Percentiles rank a stretch among this genome's conserved stretches.
Evolutionary conservation across 164 flowering plant species (phyloP).

Genomic region (Nelumbo lutea): DNA sequence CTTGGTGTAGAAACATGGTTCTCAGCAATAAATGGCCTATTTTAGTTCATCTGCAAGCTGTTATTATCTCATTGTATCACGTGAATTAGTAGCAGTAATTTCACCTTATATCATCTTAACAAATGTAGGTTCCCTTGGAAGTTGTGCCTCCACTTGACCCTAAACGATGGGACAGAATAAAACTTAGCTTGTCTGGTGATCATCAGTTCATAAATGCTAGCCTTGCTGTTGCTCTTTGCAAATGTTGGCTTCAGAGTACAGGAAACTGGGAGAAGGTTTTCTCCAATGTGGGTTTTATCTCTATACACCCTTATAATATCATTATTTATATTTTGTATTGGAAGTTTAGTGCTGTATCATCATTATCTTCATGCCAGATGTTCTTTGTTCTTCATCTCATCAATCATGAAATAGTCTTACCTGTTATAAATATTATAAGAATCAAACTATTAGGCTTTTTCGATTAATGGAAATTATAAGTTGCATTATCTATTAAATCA

Average conservation of each 20-base stretch:
- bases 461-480: no score
- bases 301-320: background rate
- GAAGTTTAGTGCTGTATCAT: no score
- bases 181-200: slow-evolving; percentile 77
- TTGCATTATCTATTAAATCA: no score
- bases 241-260: slow-evolving; percentile 67
- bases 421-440: no score
- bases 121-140: slow-evolving; percentile 62
- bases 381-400: no score
- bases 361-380: no score
- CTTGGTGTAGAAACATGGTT: no score
- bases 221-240: slow-evolving; percentile 74
- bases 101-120: slow-evolving; percentile 9
- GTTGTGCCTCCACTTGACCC: slow-evolving; percentile 51
- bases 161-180: slow-evolving; percentile 34
- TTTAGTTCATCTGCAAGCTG: background rate
- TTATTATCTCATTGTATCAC: background rate
- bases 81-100: background rate
- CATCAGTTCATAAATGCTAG: slow-evolving; percentile 79
- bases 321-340: background rate
- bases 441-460: no score
- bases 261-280: slow-evolving; percentile 51
- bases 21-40: background rate
- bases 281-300: slow-evolving; percentile 34
- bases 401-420: no score